These are phyloP conservation scores for Dendryphion nanum DNA, from an alignment of 2,329 filamentous ascomycete genomes.

Conservation along the genomic window DNA sequence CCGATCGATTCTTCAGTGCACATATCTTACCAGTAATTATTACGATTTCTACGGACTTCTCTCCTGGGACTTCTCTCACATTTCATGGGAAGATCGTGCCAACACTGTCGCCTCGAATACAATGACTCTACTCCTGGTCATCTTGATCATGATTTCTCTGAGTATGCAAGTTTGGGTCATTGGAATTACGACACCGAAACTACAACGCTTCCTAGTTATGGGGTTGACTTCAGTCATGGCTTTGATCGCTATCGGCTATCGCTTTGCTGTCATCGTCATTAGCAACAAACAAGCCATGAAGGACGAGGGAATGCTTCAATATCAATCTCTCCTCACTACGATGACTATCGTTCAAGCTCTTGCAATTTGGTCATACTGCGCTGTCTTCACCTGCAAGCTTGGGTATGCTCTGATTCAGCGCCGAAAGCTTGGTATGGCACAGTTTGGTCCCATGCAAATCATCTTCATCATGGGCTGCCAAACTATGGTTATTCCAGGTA, in stretches of 20 bases:
- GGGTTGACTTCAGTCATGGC: slow-evolving; percentile 50
- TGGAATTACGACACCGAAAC: slow-evolving; percentile 49
- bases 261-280: slow-evolving; percentile 52
- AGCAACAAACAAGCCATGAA: slow-evolving; percentile 45
- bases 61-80: slow-evolving; percentile 52
- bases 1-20: slow-evolving; percentile 56
- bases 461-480: slow-evolving; percentile 68
- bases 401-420: slow-evolving; percentile 57
- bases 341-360: slow-evolving; percentile 53
- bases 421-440: slow-evolving; percentile 55
- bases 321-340: slow-evolving; percentile 24
- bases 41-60: slow-evolving; percentile 61
- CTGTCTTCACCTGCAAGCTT: slow-evolving; percentile 62
- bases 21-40: slow-evolving; percentile 62
- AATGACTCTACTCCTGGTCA: slow-evolving; percentile 53
- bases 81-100: slow-evolving; percentile 47
- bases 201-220: slow-evolving; percentile 48
- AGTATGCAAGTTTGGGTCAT: slow-evolving; percentile 64
- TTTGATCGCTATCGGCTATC: slow-evolving; percentile 52
- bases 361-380: slow-evolving; percentile 61
- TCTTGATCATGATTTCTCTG: slow-evolving; percentile 58
- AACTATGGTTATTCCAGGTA: slow-evolving; percentile 64
- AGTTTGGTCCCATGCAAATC: slow-evolving; percentile 65
- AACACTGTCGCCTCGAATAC: slow-evolving; percentile 50
- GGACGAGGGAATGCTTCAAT: slow-evolving; percentile 21